phyloP scores from a whole-genome alignment of 257 asterid genomes.

The Dorcoceras hygrometricum region DNA sequence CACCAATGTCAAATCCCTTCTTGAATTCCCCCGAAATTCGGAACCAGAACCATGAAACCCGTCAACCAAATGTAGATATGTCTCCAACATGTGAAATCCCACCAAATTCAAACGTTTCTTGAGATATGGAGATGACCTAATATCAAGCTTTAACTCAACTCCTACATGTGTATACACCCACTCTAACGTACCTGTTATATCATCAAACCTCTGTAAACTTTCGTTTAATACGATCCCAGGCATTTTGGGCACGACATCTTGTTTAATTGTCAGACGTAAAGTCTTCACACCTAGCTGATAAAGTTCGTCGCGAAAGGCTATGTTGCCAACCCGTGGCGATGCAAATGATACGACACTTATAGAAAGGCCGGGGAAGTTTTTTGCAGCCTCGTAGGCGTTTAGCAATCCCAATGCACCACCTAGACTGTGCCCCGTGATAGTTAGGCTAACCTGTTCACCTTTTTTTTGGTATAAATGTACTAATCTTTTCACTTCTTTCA shows the following conservation, averaged over 20 bases:
- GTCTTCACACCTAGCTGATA: constrained; percentile 61
- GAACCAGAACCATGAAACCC: constrained; percentile 40
- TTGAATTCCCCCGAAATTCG: constrained; percentile 55
- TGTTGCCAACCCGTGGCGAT: constrained; percentile 79
- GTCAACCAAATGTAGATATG: constrained; percentile 70
- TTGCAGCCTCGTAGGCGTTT: constrained; percentile 73
- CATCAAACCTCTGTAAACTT: constrained; percentile 66
- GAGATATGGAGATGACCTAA: constrained; percentile 49
- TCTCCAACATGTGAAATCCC: constrained; percentile 72
- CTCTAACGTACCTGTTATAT: constrained; percentile 64
- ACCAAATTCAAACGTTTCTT: constrained; percentile 54
- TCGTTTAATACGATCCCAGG: constrained; percentile 70
- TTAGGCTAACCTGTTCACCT: constrained; percentile 61
- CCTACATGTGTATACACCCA: constrained; percentile 87
- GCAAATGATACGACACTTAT: constrained; percentile 62
- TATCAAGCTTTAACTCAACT: constrained; percentile 60
- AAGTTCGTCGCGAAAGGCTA: constrained; percentile 70
- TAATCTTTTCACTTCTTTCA: constrained; percentile 43
- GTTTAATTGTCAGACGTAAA: constrained; percentile 51
- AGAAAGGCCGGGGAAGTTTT: constrained; percentile 47
- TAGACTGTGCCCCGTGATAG: constrained; percentile 73
- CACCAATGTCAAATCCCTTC: constrained; percentile 69
- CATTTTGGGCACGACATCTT: constrained; percentile 69
- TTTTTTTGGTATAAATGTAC: constrained; percentile 33
- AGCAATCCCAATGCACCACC: constrained; percentile 73